Base-by-base conservation (phyloP, 345 rosid species). In the Toxicodendron radicans region DNA sequence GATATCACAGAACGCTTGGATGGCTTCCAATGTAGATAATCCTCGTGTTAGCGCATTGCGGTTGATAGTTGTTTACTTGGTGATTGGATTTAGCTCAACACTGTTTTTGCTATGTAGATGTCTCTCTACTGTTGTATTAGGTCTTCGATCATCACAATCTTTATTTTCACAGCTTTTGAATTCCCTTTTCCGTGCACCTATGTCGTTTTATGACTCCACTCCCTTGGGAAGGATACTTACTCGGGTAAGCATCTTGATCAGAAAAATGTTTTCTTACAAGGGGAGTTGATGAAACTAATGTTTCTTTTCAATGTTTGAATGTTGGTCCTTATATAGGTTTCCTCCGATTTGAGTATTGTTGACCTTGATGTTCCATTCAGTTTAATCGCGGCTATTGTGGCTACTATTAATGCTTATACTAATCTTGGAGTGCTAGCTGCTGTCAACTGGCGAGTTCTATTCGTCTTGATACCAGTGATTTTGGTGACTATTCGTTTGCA, bases 401-500 rank as follows among this genome's bases (percentile, higher is more conserved):
- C 97, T 38, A 86, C 94, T 23, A 69, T 68, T 10, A 91, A 90
- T 88, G 71, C 90, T 24, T 85, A 82, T 64, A 66, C 82, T 68
- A 95, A 83, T 79, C 95, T 95, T 78, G 90, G 90, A 81, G 98
- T 91, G 49, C 84, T 95, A 41, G 90, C 92, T 66, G 85, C 87
- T 74, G 87, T 95, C 57, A 86, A 92, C 30, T 95, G 98, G 99
- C 99, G 91, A 85, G 94, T 90, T 74, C 79, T 95, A 82, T 90
- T 95, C 49, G 89, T 91, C 27, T 85, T 90, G 58, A 78, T 95
- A 64, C 99, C 98, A 11, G 80, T 88, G 83, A 71, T 95, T 27
- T 86, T 67, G 71, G 62, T 85, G 33, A 92, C 95, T 12, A 83
- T 91, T 77, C 87, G 85, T 43, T 85, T 94, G 74, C 99, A 95